Conservation (phyloP, 495 filamentous ascomycete genomes). For the Penicillium turbatum region DNA sequence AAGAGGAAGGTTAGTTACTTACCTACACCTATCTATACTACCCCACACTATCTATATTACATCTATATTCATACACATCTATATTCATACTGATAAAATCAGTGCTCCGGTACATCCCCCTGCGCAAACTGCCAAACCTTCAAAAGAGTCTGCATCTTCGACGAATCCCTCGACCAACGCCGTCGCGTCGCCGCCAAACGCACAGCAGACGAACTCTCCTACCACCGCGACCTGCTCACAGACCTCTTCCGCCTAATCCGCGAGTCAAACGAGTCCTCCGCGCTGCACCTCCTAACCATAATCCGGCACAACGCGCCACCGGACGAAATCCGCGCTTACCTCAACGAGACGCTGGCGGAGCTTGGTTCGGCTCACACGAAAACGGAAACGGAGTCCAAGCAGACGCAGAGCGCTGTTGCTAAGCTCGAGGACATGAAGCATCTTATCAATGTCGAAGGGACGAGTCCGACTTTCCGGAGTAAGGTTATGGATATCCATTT, state of each 20-base stretch:
- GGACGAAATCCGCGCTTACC: slow-evolving; percentile 36
- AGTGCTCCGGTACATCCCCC: slow-evolving; percentile 42
- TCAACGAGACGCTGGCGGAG: slow-evolving; percentile 29
- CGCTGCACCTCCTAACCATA: slow-evolving; percentile 29
- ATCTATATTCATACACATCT: background rate
- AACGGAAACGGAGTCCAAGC: background rate
- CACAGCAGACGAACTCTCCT: slow-evolving; percentile 42
- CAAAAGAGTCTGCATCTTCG: slow-evolving; percentile 41
- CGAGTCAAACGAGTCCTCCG: slow-evolving; percentile 29
- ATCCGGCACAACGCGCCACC: slow-evolving; percentile 35
- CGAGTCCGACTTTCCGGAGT: slow-evolving; percentile 33
- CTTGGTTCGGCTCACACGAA: slow-evolving; percentile 8
- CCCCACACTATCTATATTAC: background rate
- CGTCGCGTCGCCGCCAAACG: slow-evolving; percentile 48
- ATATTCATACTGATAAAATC: background rate
- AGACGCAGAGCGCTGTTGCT: slow-evolving; percentile 11
- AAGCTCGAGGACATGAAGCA: slow-evolving; percentile 32
- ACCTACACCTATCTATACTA: background rate
- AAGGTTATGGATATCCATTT: slow-evolving; percentile 49
- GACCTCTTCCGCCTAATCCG: slow-evolving; percentile 40
- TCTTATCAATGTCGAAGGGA: slow-evolving; percentile 32
- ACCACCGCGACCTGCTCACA: slow-evolving; percentile 41
- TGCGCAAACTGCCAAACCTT: slow-evolving; percentile 44
- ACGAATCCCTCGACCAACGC: slow-evolving; percentile 45
- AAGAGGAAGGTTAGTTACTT: slow-evolving; percentile 37